Evolutionary conservation across 2,329 filamentous ascomycete species (phyloP), one percentile per base, ranked within the genome.

Genomic region (Leptodontidium sp.): DNA sequence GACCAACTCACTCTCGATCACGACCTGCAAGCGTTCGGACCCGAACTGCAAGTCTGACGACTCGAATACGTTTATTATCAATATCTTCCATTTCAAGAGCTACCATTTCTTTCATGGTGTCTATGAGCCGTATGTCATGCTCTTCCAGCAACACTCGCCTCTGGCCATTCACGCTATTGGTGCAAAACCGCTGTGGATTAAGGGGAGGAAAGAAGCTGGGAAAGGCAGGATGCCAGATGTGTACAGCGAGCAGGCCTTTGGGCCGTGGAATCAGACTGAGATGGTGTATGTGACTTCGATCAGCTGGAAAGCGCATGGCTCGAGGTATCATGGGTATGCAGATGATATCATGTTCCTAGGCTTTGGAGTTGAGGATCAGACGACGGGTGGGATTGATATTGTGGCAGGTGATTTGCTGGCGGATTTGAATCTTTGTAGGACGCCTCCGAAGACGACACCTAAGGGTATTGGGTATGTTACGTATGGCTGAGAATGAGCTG

Each of bases 241-340:
- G 6, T 58, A 57, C 11, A 59, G n/a, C n/a, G 52, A 24, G 29
- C 38, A 62, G 12, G 32, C 24, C 1, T 45, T 38, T 11, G 57
- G 55, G 40, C 43, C 59, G 26, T 75, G 69, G 72, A 75, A 77
- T 1, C 80, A 81, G 29, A 83, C 82, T 0, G 84, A 88, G 72
- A 87, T 88, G 85, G 78, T 89, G 35, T 89, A 88, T 69, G 79
- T 88, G 0, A 88, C 86, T 0, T 85, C 82, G 0, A 83, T 88
- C 40, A 86, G 81, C 68, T 90, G 87, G 87, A 87, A 84, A 75
- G 75, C 70, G 0, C 75, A 76, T 0, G 81, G 80, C 0, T 77
- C 82, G 69, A 82, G 75, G 38, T 88, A 89, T 70, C 84, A 88
- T 72, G 87, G 87, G 0, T 87, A 84, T 65, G 68, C 85, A 11